Base-by-base conservation (phyloP, 106 monocot genomes). In the Allium sativum region DNA sequence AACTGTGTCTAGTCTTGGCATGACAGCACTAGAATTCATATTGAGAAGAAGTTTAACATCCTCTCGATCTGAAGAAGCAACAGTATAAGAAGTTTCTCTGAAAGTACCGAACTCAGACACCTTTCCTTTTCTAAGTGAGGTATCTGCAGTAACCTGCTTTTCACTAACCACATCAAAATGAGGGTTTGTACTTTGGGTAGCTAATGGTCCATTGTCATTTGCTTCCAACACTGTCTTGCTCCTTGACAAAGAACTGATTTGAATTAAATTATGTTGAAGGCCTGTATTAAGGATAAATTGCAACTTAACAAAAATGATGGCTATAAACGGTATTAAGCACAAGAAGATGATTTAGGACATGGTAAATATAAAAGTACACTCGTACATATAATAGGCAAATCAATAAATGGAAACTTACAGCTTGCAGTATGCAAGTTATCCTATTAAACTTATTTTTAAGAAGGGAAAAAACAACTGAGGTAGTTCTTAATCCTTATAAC, bases 11-110 rank as follows among this genome's bases (percentile, higher is more conserved):
- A 82, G 21, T 47, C 45, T 62, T 18, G 76, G 79, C 42, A 66
- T 48, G 51, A 45, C 62, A 19, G 79, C 67, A 65, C 74, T 68
- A 21, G 68, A 53, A 19, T 60, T 65, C 44, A 69, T 78, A 45
- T 22, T 71, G 20, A 87, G 66, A 13, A 57, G 62, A 62, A 86
- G 60, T 48, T 86, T 86, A 19, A 82, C 76, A 18, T 62, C 79
- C n/a, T 76, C 76, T 3, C 47, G 56, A 43, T 64, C 41, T 9
- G 87, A 87, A 31, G 76, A 78, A 73, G 68, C 79, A 62, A 87
- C 50, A 31, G 63, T 44, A 55, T 70, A 40, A 40, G 58, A 17
- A 40, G 64, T 31, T 8, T 66, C 55, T 7, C 50, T 51, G 61
- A 42, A 31, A 53, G 22, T 12, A 56, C 9, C 54, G 61, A 69